Conservation (phyloP, 83 land plant genomes). For the Picea abies region DNA sequence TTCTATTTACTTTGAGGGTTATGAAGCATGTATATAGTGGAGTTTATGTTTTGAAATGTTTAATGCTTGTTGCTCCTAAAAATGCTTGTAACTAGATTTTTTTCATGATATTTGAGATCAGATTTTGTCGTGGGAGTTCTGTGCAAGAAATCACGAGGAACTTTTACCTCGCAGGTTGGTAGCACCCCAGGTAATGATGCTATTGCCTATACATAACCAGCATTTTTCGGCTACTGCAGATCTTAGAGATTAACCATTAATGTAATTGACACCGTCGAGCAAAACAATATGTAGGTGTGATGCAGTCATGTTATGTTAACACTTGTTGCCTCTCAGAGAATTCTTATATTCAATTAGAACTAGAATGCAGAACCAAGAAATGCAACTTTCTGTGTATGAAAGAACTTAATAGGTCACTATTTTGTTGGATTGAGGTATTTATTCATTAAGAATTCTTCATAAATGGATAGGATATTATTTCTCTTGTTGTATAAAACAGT, state of each 20-base stretch:
- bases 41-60: neutral
- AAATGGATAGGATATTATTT: no score
- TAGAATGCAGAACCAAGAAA: neutral
- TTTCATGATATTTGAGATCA: conserved; percentile 21
- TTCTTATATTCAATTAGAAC: neutral
- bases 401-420: no score
- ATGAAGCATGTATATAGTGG: neutral
- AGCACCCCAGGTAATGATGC: conserved; percentile 43
- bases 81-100: neutral
- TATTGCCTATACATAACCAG: neutral
- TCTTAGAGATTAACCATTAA: conserved; percentile 1
- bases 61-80: neutral
- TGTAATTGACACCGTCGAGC: neutral
- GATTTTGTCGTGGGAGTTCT: conserved; percentile 67
- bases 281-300: neutral
- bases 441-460: no score
- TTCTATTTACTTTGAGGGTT: neutral
- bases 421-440: no score
- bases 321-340: neutral
- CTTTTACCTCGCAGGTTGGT: conserved; percentile 53
- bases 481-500: neutral
- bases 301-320: neutral
- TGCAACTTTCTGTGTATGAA: neutral
- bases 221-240: neutral
- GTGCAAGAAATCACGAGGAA: conserved; percentile 64